Conservation (phyloP, 1,139 yeast genomes). For the Suhomyces kunorum region DNA sequence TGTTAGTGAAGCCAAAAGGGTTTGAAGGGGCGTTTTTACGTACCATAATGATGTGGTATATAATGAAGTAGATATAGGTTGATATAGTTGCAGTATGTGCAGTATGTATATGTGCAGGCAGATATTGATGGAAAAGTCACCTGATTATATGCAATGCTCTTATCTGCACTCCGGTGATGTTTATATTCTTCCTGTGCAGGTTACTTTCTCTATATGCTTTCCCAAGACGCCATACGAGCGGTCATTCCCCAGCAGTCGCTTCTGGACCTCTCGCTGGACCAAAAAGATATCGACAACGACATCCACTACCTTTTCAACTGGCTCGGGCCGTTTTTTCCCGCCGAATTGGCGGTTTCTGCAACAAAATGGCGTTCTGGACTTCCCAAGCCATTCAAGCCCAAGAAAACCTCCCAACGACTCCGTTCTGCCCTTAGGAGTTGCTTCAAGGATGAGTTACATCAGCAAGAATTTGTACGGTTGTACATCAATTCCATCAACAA, state of each 20-base stretch:
- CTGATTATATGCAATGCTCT: neutral
- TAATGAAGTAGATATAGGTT: neutral
- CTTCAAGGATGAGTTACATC: slow-evolving; percentile 37
- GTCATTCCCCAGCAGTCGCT: slow-evolving; percentile 26
- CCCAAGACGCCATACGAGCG: slow-evolving; percentile 2
- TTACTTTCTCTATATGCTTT: neutral
- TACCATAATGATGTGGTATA: slow-evolving; percentile 10
- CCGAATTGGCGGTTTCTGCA: slow-evolving; percentile 8
- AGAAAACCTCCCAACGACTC: slow-evolving; percentile 32
- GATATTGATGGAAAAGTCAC: too few species aligned
- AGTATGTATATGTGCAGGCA: neutral
- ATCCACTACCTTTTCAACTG: slow-evolving; percentile 40
- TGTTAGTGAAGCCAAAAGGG: slow-evolving; percentile 15
- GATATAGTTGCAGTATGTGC: neutral
- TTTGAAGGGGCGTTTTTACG: slow-evolving; percentile 1
- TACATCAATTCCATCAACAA: slow-evolving; percentile 35
- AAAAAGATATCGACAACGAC: slow-evolving; percentile 45
- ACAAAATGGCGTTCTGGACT: slow-evolving; percentile 2
- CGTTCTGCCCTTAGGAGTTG: slow-evolving; percentile 42
- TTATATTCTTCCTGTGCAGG: too few species aligned
- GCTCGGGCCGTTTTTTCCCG: slow-evolving; percentile 38
- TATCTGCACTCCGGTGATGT: slow-evolving; percentile 5
- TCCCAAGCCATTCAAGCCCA: slow-evolving; percentile 5
- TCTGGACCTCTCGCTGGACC: slow-evolving; percentile 24
- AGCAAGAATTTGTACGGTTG: slow-evolving; percentile 37